Conservation (phyloP, 768 basidiomycete species). For the Pilatotrama ljubarskyi region DNA sequence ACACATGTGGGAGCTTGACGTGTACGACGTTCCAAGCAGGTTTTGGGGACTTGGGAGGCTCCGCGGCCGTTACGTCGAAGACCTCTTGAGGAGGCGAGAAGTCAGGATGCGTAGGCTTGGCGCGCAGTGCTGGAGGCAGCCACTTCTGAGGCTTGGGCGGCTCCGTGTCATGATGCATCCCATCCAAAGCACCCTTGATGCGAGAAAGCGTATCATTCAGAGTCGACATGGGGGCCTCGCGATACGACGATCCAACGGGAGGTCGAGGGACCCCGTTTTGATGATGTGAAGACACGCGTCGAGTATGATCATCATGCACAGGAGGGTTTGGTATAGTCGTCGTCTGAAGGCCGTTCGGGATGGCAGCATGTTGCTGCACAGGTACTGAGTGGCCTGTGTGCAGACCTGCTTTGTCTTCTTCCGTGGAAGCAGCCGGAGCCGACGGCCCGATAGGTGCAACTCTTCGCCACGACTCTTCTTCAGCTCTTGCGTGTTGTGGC, state of each 20-base stretch:
- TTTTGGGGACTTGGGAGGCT: constrained; percentile 29
- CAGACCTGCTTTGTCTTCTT: not conserved
- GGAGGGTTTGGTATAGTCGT: not conserved
- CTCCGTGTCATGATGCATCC: constrained; percentile 52
- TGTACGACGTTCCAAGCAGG: constrained; percentile 29
- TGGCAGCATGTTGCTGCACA: not conserved
- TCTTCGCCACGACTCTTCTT: constrained; percentile 49
- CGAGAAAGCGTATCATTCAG: constrained; percentile 83
- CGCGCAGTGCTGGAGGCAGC: constrained; percentile 31
- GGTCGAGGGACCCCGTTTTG: constrained; percentile 23
- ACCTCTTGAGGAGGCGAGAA: constrained; percentile 18
- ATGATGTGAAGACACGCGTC: constrained; percentile 6
- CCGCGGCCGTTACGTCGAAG: constrained; percentile 29
- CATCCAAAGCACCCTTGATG: constrained; percentile 77
- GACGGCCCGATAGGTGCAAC: constrained; percentile 15
- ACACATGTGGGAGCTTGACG: constrained; percentile 41
- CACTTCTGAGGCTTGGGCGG: constrained; percentile 25
- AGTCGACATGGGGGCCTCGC: constrained; percentile 65
- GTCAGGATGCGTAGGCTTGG: constrained; percentile 14
- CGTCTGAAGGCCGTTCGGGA: not conserved
- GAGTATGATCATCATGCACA: constrained; percentile 12
- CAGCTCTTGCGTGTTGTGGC: constrained; percentile 33
- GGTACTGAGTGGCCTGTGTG: not conserved
- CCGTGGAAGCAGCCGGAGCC: not conserved
- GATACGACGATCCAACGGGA: constrained; percentile 35